A percentile compares a stretch with the other conserved stretches of the same genome.
Evolutionary conservation across 2,329 filamentous ascomycete species (phyloP).

Genomic region (Rhynchosporium secalis): DNA sequence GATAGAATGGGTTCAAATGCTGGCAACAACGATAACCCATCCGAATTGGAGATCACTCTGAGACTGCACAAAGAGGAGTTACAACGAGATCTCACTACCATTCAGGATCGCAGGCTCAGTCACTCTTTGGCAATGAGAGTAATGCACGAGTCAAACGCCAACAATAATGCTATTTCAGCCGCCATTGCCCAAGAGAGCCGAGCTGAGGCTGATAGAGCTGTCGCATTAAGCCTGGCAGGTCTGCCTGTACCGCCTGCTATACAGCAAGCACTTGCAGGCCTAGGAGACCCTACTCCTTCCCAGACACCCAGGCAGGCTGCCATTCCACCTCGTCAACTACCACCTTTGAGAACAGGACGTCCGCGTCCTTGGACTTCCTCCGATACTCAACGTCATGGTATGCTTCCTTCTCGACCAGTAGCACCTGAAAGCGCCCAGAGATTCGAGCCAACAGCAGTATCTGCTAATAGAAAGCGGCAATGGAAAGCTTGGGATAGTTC

Average conservation of each 20-base stretch:
- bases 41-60: slow-evolving; percentile 3
- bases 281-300: background rate
- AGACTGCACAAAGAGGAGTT: slow-evolving; percentile 17
- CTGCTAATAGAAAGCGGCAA: background rate
- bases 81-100: slow-evolving; percentile 1
- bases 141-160: background rate
- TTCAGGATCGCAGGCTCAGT: slow-evolving; percentile 10
- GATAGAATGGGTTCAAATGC: background rate
- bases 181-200: slow-evolving; percentile 4
- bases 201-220: slow-evolving; percentile 2
- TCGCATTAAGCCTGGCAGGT: slow-evolving; percentile 11
- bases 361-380: background rate
- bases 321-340: background rate
- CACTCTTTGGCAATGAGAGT: slow-evolving; percentile 6
- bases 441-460: background rate
- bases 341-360: too few relatives aligned
- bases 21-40: background rate
- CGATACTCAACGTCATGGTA: background rate
- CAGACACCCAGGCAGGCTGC: background rate
- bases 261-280: background rate
- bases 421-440: background rate
- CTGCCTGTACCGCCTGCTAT: background rate
- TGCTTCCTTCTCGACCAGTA: background rate
- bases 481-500: background rate
- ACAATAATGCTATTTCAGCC: background rate